Base-by-base conservation (phyloP, 2,329 filamentous ascomycete species). In the Ilyonectria robusta region DNA sequence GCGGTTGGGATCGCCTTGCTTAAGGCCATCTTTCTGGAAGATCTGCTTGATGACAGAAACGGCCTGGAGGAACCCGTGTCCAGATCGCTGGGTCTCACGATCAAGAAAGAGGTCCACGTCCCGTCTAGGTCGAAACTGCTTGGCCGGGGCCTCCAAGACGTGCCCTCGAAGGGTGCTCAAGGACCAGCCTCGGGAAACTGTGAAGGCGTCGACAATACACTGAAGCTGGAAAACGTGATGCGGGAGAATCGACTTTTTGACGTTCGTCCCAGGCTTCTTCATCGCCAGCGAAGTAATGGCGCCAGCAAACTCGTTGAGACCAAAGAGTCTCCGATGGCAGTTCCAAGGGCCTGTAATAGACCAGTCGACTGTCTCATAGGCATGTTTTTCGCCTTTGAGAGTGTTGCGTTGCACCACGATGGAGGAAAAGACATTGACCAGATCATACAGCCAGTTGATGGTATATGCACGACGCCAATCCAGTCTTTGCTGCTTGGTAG, bases 401-500 rank as follows among this genome's bases (percentile, higher is more conserved):
- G 68, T 79, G 42, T 80, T 82, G 6, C 75, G 76, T 59, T 84
- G 79, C 1, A 83, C 75, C 19, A 84, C 81, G 62, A 81, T 72
- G 4, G 75, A 69, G 0, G 82, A 83, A 61, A 80, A 85, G 5
- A 84, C 29, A 57, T 85, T 86, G 69, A 87, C 82, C 6, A 87
- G 70, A 60, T 86, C 84, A 65, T 86, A 87, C 0, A 88, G 79
- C 84, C 84, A 86, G 65, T 83, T 85, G 66, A 87, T 85, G 2
- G 82, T 85, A 59, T 85, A 87, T 0, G 75, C 70, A 2, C 84
- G 81, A 7, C 85, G 83, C 85, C 85, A 88, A 9, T 78, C 74
- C 4, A 84, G 44, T 23, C 82, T 75, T 56, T 86, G 71, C 6
- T 81, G 73, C 10, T 80, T 73, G 5, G 73, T 84, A 0, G 81